Base-by-base conservation (phyloP, 208 protist genomes). In the Sergeia podlipaevii region DNA sequence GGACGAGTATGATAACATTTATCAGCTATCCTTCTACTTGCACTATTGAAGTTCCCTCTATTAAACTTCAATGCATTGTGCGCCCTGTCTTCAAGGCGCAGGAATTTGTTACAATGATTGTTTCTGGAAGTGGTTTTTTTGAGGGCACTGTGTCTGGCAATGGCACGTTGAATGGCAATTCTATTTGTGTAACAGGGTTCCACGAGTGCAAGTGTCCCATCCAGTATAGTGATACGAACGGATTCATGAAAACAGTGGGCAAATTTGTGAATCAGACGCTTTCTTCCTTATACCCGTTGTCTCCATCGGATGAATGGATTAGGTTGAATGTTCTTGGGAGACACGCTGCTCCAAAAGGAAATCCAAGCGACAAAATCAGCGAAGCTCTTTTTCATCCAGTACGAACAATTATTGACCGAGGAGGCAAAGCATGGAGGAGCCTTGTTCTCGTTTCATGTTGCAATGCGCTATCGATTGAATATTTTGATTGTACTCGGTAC, bases 381-480 rank as follows among this genome's bases (percentile, higher is more conserved):
- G 59, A 75, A 20, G 65, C 60, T 17, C 52, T 89, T 6, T 82
- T 85, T 57, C 39, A 51, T 17, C 77, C 77, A 24, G 67, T 86
- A n/a, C 65, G 77, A 44, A 53, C 55, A 28, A 52, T 86, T 24
- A 79, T 84, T 51, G 77, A 86, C 28, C 55, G 77, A 27, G 77
- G 78, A 21, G 82, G 78, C 20, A 86, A 86, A 43, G 47, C 70
- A 29, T 90, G 78, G 79, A 55, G 82, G 5, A 87, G 71, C 36
- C 45, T 85, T n/a, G 53, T 86, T 37, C 57, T 90, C 8, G 55
- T 78, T 23, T 70, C 65, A 15, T 62, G 62, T 46, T 81, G 72
- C 47, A 81, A 85, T 61, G 67, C 72, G 10, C 46, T 89, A 20
- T 65, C 55, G 13, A 28, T 18, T 6, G 55, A 81, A 49, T 80